Base-by-base conservation (phyloP, 2,329 filamentous ascomycete genomes). In the Chalaropsis ovoidea region DNA sequence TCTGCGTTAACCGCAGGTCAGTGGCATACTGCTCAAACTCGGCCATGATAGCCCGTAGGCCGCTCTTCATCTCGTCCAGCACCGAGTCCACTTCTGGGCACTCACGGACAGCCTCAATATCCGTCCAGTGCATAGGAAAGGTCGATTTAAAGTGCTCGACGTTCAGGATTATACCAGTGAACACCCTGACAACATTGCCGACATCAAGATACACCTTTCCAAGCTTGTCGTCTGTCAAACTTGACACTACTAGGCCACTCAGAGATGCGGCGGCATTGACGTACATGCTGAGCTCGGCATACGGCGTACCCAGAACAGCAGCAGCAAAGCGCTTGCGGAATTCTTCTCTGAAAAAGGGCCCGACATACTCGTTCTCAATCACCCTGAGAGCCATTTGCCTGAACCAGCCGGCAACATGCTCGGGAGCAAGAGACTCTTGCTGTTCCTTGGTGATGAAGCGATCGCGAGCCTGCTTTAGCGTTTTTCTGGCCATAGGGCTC, bases 151-250 rank as follows among this genome's bases (percentile, higher is more conserved):
- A 90, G 1, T 73, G 76, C 71, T 95, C 87, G 2, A 96, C 77
- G 69, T 84, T 84, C 65, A 78, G 80, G 65, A 91, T 85, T 0
- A 88, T 85, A 0, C 74, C 70, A 0, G 89, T 92, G 68, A 95
- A 83, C 1, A 85, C 83, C 60, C 87, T 83, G 62, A 96, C 83
- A 66, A 95, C 86, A 61, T 76, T 77, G 0, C 88, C 84, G 1
- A 97, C 85, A 69, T 94, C 89, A 54, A 85, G 81, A 69, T 95
- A 87, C n/a, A 95, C 93, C 70, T 89, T 88, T 15, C 93, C 93
- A 72, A 86, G 94, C 60, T 82, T 81, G 73, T 97, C 93, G 74
- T 97, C 92, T 2, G 79, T 78, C 64, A 96, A 76, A 74, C 88
- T 93, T 68, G 82, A 82, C 3, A 90, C 81, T 0, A 89, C 82